Percentiles rank a stretch among this genome's conserved stretches.
phyloP scores from a whole-genome alignment of 345 rosid species.

The Citrus trifoliata region DNA sequence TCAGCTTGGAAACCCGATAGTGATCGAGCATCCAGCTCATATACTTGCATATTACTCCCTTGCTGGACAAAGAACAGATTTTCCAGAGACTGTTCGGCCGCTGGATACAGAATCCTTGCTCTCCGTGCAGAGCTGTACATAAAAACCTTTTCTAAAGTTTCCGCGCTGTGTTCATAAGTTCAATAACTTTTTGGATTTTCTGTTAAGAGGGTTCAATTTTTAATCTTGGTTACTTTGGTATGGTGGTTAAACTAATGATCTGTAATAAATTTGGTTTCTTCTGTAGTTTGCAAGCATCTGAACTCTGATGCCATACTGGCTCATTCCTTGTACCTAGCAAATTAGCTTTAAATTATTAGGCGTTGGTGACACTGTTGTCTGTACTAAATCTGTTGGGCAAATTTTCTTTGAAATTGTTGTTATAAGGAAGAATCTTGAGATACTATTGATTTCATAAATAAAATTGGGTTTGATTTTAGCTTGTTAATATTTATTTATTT shows the following conservation, averaged over 20 bases:
- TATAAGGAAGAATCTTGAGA: not conserved
- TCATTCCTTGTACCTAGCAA: not conserved
- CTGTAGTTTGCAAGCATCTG: constrained; percentile 24
- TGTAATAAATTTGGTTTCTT: constrained; percentile 31
- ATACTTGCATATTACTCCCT: constrained; percentile 92
- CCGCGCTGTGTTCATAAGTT: constrained; percentile 26
- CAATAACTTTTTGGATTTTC: constrained; percentile 4
- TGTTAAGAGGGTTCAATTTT: constrained; percentile 19
- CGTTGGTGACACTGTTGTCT: not conserved
- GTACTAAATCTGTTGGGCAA: not conserved
- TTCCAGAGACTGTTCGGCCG: constrained; percentile 60
- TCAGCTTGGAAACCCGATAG: constrained; percentile 25
- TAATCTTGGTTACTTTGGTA: not conserved
- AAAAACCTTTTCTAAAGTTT: constrained; percentile 5
- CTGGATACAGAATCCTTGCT: constrained; percentile 29
- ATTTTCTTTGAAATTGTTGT: not conserved
- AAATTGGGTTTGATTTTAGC: not conserved
- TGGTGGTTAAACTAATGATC: constrained; percentile 9
- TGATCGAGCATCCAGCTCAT: constrained; percentile 73
- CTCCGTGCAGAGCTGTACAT: constrained; percentile 39
- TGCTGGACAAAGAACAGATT: constrained; percentile 87
- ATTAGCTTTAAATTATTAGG: not conserved
- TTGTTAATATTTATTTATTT: no score
- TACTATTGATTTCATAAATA: not conserved
- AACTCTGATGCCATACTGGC: constrained; percentile 3